Percentiles rank a stretch among this genome's conserved stretches.
phyloP scores from a whole-genome alignment of 2,329 filamentous ascomycete genomes.

The Talaromyces sp. region DNA sequence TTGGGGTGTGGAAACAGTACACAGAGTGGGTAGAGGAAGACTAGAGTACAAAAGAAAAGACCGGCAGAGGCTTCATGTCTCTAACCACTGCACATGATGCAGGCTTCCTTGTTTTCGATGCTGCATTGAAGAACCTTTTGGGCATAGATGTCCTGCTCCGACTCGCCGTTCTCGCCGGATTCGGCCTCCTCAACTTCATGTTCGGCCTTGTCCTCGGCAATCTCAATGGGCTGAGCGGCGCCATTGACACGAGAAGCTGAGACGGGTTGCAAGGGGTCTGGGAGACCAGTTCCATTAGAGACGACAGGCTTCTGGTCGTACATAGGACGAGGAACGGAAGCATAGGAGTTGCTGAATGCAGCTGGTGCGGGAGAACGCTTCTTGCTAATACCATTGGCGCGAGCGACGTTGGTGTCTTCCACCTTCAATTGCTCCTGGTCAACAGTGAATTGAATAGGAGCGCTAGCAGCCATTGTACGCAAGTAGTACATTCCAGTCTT shows the following conservation, averaged over 20 bases:
- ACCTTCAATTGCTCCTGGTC: slow-evolving; percentile 93
- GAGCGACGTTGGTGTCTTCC: slow-evolving; percentile 73
- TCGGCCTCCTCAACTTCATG: slow-evolving; percentile 67
- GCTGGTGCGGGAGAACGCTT: slow-evolving; percentile 63
- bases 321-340: slow-evolving; percentile 65
- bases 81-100: slow-evolving; percentile 94
- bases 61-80: neutral
- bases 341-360: slow-evolving; percentile 53
- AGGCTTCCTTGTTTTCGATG: slow-evolving; percentile 94
- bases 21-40: neutral
- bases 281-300: slow-evolving; percentile 46
- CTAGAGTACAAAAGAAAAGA: slow-evolving; percentile 12
- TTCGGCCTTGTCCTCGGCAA: slow-evolving; percentile 60
- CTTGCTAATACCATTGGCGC: slow-evolving; percentile 57
- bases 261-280: slow-evolving; percentile 30
- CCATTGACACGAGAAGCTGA: slow-evolving; percentile 40
- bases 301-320: slow-evolving; percentile 53
- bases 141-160: slow-evolving; percentile 91
- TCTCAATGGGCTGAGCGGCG: slow-evolving; percentile 58
- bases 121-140: slow-evolving; percentile 89
- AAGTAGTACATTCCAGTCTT: slow-evolving; percentile 99
- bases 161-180: slow-evolving; percentile 65
- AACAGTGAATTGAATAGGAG: slow-evolving; percentile 98
- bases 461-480: slow-evolving; percentile 92
- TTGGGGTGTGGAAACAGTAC: neutral